These are phyloP conservation scores for Alternaria postmessia DNA, from an alignment of 2,329 filamentous ascomycete genomes.

Conservation along the genomic window DNA sequence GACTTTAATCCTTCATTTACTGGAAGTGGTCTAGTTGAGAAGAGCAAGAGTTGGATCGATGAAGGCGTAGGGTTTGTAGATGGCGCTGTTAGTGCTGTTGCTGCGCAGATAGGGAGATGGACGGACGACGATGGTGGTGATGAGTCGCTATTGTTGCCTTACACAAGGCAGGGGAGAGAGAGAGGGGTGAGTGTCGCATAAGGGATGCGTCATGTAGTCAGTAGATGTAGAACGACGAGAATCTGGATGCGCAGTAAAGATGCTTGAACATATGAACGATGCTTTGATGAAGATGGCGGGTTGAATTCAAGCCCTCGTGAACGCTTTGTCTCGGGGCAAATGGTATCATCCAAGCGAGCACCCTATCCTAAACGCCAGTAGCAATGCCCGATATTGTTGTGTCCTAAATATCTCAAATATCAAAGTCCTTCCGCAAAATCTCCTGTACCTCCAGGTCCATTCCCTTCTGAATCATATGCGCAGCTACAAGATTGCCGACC, in stretches of 20 bases:
- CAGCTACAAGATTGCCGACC: conserved; percentile 51
- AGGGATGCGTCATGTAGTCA: neutral
- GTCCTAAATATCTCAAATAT: conserved; percentile 2
- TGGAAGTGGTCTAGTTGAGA: neutral
- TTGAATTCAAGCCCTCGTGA: conserved; percentile 2
- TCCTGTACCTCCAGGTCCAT: conserved; percentile 33
- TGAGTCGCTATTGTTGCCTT: conserved; percentile 13
- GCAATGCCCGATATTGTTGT: neutral
- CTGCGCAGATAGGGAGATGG: conserved; percentile 3
- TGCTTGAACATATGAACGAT: neutral
- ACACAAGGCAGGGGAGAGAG: conserved; percentile 2
- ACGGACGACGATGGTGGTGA: conserved; percentile 8
- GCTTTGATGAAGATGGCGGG: neutral
- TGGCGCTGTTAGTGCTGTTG: neutral
- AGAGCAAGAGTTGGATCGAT: neutral
- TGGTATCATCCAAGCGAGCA: conserved; percentile 7
- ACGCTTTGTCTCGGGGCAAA: neutral
- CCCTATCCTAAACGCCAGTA: conserved; percentile 3
- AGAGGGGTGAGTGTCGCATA: neutral
- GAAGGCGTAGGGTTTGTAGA: conserved; percentile 1
- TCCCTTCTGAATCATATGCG: conserved; percentile 41
- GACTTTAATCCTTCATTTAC: neutral
- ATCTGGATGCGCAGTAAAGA: neutral
- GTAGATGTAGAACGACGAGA: neutral
- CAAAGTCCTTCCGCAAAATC: conserved; percentile 14